These are phyloP conservation scores for Ogataea kodamae DNA, from an alignment of 805 yeast species.

Conservation along the genomic window DNA sequence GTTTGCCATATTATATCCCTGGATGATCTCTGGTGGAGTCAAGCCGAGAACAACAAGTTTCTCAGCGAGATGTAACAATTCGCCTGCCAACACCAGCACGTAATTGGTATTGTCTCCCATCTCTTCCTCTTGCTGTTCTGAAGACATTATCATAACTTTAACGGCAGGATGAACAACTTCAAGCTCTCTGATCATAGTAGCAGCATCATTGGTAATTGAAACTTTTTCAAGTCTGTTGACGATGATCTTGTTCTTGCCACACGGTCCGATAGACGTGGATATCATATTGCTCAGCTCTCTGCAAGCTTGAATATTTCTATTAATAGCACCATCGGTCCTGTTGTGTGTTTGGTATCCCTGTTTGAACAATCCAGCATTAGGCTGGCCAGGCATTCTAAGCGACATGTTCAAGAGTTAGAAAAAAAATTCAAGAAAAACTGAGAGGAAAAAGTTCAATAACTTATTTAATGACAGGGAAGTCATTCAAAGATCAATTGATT, in stretches of 20 bases:
- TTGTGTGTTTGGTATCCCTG: conserved; percentile 88
- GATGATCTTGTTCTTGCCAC: conserved; percentile 94
- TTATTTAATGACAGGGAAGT: conserved; percentile 13
- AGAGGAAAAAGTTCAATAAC: conserved; percentile 5
- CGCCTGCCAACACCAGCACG: conserved; percentile 91
- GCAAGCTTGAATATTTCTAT: conserved; percentile 89
- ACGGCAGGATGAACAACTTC: conserved; percentile 98
- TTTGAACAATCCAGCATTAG: conserved; percentile 89
- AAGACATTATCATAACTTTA: conserved; percentile 90
- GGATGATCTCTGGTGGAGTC: conserved; percentile 87
- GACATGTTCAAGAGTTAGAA: conserved; percentile 53
- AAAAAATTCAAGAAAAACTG: conserved; percentile 4
- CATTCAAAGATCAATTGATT: conserved; percentile 26
- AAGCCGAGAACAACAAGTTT: conserved; percentile 80
- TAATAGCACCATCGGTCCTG: conserved; percentile 91
- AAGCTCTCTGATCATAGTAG: conserved; percentile 89
- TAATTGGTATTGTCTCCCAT: conserved; percentile 96
- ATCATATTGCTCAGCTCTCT: conserved; percentile 91
- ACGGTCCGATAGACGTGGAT: conserved; percentile 93
- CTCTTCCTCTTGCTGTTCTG: conserved; percentile 94
- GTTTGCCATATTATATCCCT: conserved; percentile 88
- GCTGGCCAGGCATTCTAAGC: conserved; percentile 85
- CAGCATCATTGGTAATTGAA: conserved; percentile 95
- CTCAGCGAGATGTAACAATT: conserved; percentile 80
- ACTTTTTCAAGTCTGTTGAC: conserved; percentile 84